Conservation (phyloP, 306 rosid genomes). For the Medicago lupulina region DNA sequence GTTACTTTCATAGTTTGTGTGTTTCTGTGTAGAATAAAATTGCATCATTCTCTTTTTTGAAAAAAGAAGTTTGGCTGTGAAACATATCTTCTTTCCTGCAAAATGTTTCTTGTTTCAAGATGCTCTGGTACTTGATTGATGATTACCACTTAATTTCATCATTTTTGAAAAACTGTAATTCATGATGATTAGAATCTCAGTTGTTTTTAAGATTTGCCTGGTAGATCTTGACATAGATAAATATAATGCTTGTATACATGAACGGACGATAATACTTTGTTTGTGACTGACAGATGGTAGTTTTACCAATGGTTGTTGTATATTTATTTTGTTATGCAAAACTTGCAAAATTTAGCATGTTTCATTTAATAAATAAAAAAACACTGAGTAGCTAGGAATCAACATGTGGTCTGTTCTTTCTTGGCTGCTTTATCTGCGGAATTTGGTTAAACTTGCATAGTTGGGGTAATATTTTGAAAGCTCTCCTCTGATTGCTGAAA, state of each 20-base stretch:
- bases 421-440: background rate
- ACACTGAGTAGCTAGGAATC: slow-evolving; percentile 25
- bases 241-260: too few species aligned
- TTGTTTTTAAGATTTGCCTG: too few species aligned
- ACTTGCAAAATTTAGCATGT: background rate
- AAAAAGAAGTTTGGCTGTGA: background rate
- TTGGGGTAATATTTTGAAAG: background rate
- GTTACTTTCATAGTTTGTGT: background rate
- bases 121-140: too few species aligned
- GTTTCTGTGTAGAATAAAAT: background rate
- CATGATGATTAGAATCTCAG: too few species aligned
- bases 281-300: background rate
- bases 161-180: too few species aligned
- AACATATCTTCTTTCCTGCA: background rate
- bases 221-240: too few species aligned
- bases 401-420: background rate
- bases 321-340: slow-evolving; percentile 11
- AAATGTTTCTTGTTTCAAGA: background rate
- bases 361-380: background rate
- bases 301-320: background rate
- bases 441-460: background rate
- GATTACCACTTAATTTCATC: too few species aligned
- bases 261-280: too few species aligned
- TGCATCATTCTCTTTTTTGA: background rate
- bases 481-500: slow-evolving; percentile 30